Conservation (phyloP, 352 stramenopile genomes). For the Phytophthora constricta region DNA sequence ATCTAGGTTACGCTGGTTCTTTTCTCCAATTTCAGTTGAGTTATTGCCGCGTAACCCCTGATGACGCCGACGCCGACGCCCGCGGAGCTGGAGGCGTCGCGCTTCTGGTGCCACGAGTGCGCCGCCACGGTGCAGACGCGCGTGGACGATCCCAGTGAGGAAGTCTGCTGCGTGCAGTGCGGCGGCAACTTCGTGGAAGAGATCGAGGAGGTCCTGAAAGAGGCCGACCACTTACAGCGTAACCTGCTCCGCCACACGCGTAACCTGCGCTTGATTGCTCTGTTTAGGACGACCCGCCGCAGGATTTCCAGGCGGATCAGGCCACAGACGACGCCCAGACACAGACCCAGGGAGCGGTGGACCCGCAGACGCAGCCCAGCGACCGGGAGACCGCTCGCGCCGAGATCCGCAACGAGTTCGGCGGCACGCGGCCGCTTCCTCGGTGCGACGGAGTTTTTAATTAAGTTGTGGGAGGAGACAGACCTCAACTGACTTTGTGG, state of each 20-base stretch:
- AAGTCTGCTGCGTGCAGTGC: constrained; percentile 78
- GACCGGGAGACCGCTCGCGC: constrained; percentile 2
- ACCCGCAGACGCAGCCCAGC: neutral
- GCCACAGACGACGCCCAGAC: constrained; percentile 27
- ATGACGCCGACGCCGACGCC: constrained; percentile 28
- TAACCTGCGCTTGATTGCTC: neutral
- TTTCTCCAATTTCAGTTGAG: constrained; percentile 29
- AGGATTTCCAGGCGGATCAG: constrained; percentile 53
- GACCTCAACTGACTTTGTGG: constrained; percentile 5
- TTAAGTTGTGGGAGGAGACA: constrained; percentile 4
- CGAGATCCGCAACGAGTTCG: constrained; percentile 48
- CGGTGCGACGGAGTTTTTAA: constrained; percentile 14
- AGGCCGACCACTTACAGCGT: neutral
- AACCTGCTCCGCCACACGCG: too few relatives aligned
- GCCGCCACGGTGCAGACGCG: constrained; percentile 53
- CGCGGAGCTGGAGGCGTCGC: constrained; percentile 25
- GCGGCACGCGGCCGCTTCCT: constrained; percentile 23
- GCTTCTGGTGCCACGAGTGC: constrained; percentile 90
- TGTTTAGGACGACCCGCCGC: constrained; percentile 67
- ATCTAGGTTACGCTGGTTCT: constrained; percentile 5
- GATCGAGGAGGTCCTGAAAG: constrained; percentile 65
- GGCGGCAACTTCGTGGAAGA: constrained; percentile 88
- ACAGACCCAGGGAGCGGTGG: constrained; percentile 21
- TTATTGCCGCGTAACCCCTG: neutral
- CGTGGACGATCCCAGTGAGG: constrained; percentile 62